phyloP scores from a whole-genome alignment of 768 basidiomycete genomes.

The Tremella fuciformis region DNA sequence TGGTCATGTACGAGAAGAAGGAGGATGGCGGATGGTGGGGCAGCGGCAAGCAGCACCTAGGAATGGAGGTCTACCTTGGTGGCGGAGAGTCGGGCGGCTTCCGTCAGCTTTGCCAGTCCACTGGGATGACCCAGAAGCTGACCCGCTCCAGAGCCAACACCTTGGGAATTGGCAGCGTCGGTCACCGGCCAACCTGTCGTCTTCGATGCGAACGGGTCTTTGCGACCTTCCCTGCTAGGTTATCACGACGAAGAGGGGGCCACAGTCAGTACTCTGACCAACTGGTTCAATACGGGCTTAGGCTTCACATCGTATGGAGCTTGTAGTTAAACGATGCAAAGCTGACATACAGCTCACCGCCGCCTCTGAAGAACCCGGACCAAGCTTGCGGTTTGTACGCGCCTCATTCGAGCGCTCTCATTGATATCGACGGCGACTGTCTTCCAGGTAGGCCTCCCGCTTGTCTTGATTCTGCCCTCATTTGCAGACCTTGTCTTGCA shows the following conservation, averaged over 20 bases:
- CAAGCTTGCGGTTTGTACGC: conserved; percentile 67
- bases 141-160: conserved; percentile 1
- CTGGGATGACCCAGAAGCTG: not conserved
- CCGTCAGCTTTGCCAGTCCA: conserved; percentile 21
- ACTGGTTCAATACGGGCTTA: conserved; percentile 82
- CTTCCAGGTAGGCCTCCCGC: conserved; percentile 66
- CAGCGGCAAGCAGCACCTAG: conserved; percentile 53
- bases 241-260: conserved; percentile 50
- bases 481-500: conserved; percentile 77
- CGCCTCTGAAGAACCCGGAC: conserved; percentile 62
- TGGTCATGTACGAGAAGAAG: conserved; percentile 70
- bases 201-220: conserved; percentile 80
- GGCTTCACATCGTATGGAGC: conserved; percentile 66
- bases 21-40: conserved; percentile 54
- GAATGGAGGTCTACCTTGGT: conserved; percentile 70
- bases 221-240: conserved; percentile 84
- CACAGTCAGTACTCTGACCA: conserved; percentile 49
- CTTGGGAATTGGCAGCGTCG: conserved; percentile 53
- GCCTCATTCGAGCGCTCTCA: conserved; percentile 90
- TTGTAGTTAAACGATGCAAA: not conserved
- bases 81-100: conserved; percentile 58
- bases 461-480: no score
- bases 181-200: conserved; percentile 75
- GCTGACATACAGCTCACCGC: conserved; percentile 56
- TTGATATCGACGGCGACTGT: conserved; percentile 94